Evolutionary conservation across 257 asterid species (phyloP).

Genomic region (Fraxinus americana): DNA sequence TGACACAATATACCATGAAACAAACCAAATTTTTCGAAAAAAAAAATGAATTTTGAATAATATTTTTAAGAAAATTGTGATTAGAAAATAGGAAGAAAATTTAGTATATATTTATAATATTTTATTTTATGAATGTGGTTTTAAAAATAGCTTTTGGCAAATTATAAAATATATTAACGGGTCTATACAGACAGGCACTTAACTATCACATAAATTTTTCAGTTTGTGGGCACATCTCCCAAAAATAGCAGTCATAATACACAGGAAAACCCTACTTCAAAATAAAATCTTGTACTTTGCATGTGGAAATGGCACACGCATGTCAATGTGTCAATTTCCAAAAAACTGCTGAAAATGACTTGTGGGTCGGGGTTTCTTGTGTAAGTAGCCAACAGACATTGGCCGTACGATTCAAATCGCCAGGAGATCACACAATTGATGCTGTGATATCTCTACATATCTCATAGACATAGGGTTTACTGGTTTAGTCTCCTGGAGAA

Average conservation of each 20-base stretch:
- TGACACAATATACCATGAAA: neutral
- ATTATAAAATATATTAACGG: too few species aligned
- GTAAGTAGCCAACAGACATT: neutral
- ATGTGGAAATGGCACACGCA: constrained; percentile 8
- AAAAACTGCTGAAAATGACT: neutral
- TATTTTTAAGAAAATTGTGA: too few species aligned
- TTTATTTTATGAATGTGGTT: too few species aligned
- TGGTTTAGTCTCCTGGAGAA: neutral
- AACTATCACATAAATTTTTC: neutral
- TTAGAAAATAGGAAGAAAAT: too few species aligned
- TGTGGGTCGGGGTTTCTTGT: neutral
- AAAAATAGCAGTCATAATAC: neutral
- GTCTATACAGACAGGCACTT: neutral
- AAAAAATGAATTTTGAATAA: too few species aligned
- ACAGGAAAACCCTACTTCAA: neutral
- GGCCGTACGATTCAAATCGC: constrained; percentile 22
- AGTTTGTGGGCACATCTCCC: neutral
- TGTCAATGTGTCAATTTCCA: constrained; percentile 16
- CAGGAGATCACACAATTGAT: constrained; percentile 14
- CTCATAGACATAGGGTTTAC: neutral
- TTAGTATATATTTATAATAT: too few species aligned
- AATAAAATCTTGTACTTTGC: neutral
- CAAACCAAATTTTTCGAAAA: neutral
- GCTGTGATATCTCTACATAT: constrained; percentile 10
- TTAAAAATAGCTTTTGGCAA: too few species aligned